phyloP scores from a whole-genome alignment of 2,329 filamentous ascomycete species.

The Botrytis fragariae region DNA sequence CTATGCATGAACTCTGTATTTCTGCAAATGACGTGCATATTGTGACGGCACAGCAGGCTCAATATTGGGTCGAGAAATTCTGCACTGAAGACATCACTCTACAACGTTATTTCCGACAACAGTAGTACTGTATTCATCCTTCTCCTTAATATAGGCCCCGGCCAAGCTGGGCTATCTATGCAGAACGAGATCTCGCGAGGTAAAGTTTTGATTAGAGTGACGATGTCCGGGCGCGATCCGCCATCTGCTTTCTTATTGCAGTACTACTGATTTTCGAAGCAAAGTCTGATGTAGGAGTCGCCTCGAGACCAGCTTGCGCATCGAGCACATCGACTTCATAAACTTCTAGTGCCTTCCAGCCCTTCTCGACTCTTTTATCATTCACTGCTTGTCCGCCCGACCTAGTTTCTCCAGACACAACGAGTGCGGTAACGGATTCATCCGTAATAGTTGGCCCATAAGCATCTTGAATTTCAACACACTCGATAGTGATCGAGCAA shows the following conservation, averaged over 20 bases:
- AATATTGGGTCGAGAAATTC: not conserved
- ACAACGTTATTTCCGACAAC: slow-evolving; percentile 5
- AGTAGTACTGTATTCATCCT: slow-evolving; percentile 3
- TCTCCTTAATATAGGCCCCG: not conserved
- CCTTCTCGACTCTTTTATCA: slow-evolving; percentile 69
- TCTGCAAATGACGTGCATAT: slow-evolving; percentile 22
- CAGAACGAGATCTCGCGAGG: not conserved
- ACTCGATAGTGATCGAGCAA: slow-evolving; percentile 64
- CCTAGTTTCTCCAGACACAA: slow-evolving; percentile 85
- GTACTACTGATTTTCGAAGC: slow-evolving; percentile 89
- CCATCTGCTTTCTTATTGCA: slow-evolving; percentile 62
- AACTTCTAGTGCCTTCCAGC: slow-evolving; percentile 72
- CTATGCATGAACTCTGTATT: slow-evolving; percentile 16
- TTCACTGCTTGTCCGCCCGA: slow-evolving; percentile 84
- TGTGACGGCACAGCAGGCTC: slow-evolving; percentile 13
- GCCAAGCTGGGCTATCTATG: not conserved
- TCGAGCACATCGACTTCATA: slow-evolving; percentile 91
- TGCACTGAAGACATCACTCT: slow-evolving; percentile 7
- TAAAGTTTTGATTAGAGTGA: slow-evolving; percentile 24
- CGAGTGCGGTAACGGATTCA: slow-evolving; percentile 71
- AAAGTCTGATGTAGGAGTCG: slow-evolving; percentile 55
- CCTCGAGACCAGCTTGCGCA: slow-evolving; percentile 54
- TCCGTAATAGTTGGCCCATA: slow-evolving; percentile 90
- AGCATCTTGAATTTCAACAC: slow-evolving; percentile 80
- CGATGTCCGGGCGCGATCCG: slow-evolving; percentile 29